Evolutionary conservation across 1,139 yeast species (phyloP), one percentile per base, ranked within the genome.

Genomic region (Trichomonascaceae sp.): DNA sequence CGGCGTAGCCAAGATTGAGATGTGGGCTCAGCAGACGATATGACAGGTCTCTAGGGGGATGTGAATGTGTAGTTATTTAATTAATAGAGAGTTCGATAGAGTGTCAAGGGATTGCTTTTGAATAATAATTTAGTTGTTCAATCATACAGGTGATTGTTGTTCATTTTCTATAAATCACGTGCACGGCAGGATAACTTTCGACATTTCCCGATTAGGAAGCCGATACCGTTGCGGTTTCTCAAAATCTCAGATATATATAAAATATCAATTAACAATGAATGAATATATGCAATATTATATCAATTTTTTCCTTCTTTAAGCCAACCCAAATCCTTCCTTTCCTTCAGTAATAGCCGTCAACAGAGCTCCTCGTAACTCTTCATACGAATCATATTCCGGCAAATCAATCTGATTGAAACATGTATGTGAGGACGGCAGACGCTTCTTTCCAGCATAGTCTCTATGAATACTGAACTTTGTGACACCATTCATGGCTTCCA

Each of bases 401-500:
- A 95, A 74, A 69, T 90, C 96, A 58, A 95, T 78, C 71, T 93
- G 98, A 70, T 93, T 93, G 75, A 91, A 91, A 70, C 99, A 93
- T 0, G 99, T 93, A 67, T 93, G 99, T 2, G 97, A 87, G 1
- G 96, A 85, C 2, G 99, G 99, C 57, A 93, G 77, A 57, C 99
- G 80, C 55, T 89, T 96, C 15, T 84, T 81, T 12, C 86, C 72
- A 1, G 96, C 96, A 70, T 87, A 90, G 63, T 89, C 97, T 57
- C 96, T 79, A 66, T 90, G 97, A 58, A 95, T 87, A 58, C 88
- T 84, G 71, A 95, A 95, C 66, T 88, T 88, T 52, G 93, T 84
- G 2, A 84, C 78, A 2, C 97, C 97, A 66, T 84, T 83, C 61
- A 93, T 89, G 36, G 98, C 97, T 60, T 88, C 85, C 58, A 95